These are phyloP conservation scores for Pyrenophora graminea DNA, from an alignment of 2,329 filamentous ascomycete species.

Conservation along the genomic window DNA sequence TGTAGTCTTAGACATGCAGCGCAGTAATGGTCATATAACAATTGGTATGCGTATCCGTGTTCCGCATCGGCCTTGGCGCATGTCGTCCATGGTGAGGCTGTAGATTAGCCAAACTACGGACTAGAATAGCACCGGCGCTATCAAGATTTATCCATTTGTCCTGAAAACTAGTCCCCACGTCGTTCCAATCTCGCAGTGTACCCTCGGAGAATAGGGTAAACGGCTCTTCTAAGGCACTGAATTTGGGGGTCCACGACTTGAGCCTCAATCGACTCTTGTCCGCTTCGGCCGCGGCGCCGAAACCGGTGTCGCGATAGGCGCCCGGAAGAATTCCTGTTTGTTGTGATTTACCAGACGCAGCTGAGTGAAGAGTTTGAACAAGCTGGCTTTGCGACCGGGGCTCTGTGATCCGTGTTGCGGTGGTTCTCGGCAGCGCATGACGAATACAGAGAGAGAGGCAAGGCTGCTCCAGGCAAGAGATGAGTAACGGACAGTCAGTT, in stretches of 20 bases:
- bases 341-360: constrained; percentile 1
- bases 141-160: constrained; percentile 12
- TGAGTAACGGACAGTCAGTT: constrained; percentile 17
- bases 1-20: too few relatives aligned
- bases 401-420: constrained; percentile 10
- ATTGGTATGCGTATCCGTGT: neutral
- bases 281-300: constrained; percentile 35
- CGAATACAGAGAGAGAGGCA: constrained; percentile 2
- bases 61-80: constrained; percentile 4
- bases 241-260: constrained; percentile 14
- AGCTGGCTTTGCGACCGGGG: constrained; percentile 1
- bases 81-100: neutral
- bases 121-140: neutral
- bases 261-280: constrained; percentile 22
- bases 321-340: constrained; percentile 29
- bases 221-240: constrained; percentile 15
- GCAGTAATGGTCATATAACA: neutral
- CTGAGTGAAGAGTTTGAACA: constrained; percentile 6
- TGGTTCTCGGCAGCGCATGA: constrained; percentile 11
- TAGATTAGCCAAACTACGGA: constrained; percentile 3
- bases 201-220: constrained; percentile 28
- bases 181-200: constrained; percentile 1
- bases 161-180: constrained; percentile 12
- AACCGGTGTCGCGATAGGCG: constrained; percentile 21
- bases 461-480: constrained; percentile 8